Percentiles rank a stretch among this genome's conserved stretches.
Conservation (phyloP, 495 filamentous ascomycete genomes). For the Annulohypoxylon moriforme region DNA sequence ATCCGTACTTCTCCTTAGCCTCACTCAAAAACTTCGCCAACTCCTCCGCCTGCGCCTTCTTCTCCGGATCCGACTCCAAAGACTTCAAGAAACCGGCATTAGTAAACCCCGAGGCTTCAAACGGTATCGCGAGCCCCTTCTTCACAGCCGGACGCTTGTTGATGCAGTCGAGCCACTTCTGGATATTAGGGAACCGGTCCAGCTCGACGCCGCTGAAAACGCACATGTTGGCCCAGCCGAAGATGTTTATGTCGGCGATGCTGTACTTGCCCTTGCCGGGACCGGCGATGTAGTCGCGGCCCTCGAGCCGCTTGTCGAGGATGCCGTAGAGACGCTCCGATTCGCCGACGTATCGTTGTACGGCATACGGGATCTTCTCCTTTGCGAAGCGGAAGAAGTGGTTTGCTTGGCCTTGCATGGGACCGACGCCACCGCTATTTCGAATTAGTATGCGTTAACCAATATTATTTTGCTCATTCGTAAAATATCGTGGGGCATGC, state of each 20-base stretch:
- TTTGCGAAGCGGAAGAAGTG: slow-evolving; percentile 83
- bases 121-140: slow-evolving; percentile 77
- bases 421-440: slow-evolving; percentile 72
- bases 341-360: slow-evolving; percentile 82
- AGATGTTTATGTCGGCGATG: slow-evolving; percentile 81
- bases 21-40: slow-evolving; percentile 37
- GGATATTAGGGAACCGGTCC: slow-evolving; percentile 72
- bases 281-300: slow-evolving; percentile 73
- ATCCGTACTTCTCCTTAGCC: slow-evolving; percentile 53
- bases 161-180: slow-evolving; percentile 73
- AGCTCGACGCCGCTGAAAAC: slow-evolving; percentile 71
- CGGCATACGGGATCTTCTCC: slow-evolving; percentile 80
- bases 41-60: slow-evolving; percentile 40
- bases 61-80: slow-evolving; percentile 41
- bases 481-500: background rate
- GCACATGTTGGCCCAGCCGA: slow-evolving; percentile 69
- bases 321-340: slow-evolving; percentile 81
- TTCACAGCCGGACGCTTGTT: slow-evolving; percentile 69
- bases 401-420: slow-evolving; percentile 91
- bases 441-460: background rate
- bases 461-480: background rate
- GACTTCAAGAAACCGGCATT: slow-evolving; percentile 24
- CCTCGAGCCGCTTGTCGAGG: slow-evolving; percentile 73
- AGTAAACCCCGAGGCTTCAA: slow-evolving; percentile 1
- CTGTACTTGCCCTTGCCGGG: slow-evolving; percentile 68